A percentile compares a stretch with the other conserved stretches of the same genome.
Evolutionary conservation across 2,329 filamentous ascomycete genomes (phyloP).

Genomic region (Thermothelomyces thermophilus): DNA sequence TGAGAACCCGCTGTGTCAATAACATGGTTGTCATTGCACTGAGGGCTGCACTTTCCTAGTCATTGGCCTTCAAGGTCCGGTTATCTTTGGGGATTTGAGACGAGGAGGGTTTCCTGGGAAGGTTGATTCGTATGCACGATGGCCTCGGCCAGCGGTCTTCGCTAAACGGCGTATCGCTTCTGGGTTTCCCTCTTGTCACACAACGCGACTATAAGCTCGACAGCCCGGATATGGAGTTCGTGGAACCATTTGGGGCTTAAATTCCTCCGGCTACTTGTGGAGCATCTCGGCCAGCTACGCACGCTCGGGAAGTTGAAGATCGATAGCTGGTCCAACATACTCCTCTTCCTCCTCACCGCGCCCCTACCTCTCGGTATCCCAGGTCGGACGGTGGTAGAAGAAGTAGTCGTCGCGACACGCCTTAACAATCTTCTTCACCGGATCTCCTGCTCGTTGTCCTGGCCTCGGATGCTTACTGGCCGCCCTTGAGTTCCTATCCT

Average conservation of each 20-base stretch:
- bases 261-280: background rate
- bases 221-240: background rate
- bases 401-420: background rate
- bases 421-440: background rate
- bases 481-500: background rate
- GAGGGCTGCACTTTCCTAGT: background rate
- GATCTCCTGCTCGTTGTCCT: background rate
- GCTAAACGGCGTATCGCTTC: too few species aligned
- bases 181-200: background rate
- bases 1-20: background rate
- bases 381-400: background rate
- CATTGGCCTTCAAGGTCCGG: background rate
- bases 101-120: background rate
- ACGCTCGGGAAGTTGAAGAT: background rate
- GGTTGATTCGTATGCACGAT: too few species aligned
- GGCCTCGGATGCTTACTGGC: background rate
- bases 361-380: background rate
- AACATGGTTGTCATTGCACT: background rate
- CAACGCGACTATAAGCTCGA: background rate
- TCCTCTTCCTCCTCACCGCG: background rate
- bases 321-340: background rate
- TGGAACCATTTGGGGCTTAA: background rate
- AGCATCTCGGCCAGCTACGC: background rate
- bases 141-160: too few species aligned
- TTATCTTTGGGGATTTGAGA: background rate